Conservation (phyloP, 2,329 filamentous ascomycete species). For the Ceratocystis albifundus region DNA sequence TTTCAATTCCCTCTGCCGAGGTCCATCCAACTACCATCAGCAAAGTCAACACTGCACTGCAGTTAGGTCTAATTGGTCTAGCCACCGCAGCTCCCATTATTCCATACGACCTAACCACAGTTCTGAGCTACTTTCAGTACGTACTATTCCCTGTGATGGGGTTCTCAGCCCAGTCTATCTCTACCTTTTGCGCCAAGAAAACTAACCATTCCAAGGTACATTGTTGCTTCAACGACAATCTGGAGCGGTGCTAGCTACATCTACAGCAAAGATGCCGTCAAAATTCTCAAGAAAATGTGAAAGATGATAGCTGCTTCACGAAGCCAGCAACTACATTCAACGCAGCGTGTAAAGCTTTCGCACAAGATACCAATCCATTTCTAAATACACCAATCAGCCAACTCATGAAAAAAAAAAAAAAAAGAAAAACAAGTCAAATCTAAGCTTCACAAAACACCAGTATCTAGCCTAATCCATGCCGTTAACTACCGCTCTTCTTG, state of each 20-base stretch:
- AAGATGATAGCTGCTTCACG: background rate
- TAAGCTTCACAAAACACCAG: slow-evolving; percentile 6
- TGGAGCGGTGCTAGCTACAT: slow-evolving; percentile 93
- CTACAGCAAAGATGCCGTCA: slow-evolving; percentile 81
- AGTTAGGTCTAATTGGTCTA: slow-evolving; percentile 73
- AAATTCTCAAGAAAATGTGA: slow-evolving; percentile 48
- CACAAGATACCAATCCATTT: slow-evolving; percentile 13
- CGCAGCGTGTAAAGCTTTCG: background rate
- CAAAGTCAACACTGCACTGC: slow-evolving; percentile 89
- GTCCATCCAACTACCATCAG: slow-evolving; percentile 73
- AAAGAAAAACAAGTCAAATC: slow-evolving; percentile 2
- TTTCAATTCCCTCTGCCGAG: slow-evolving; percentile 77
- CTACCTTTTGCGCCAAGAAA: background rate
- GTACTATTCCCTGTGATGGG: slow-evolving; percentile 27
- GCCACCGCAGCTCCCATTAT: slow-evolving; percentile 72
- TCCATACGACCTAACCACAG: slow-evolving; percentile 41
- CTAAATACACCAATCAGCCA: background rate
- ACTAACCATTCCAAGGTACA: slow-evolving; percentile 44
- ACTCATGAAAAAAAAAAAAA: background rate
- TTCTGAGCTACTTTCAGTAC: slow-evolving; percentile 54
- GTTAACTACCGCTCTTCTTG: background rate
- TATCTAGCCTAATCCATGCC: background rate
- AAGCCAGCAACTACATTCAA: background rate
- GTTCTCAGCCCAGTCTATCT: no score
- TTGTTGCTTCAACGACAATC: slow-evolving; percentile 78